These are phyloP conservation scores for Hippophae gyantsensis DNA, from an alignment of 306 rosid genomes.

Conservation along the genomic window DNA sequence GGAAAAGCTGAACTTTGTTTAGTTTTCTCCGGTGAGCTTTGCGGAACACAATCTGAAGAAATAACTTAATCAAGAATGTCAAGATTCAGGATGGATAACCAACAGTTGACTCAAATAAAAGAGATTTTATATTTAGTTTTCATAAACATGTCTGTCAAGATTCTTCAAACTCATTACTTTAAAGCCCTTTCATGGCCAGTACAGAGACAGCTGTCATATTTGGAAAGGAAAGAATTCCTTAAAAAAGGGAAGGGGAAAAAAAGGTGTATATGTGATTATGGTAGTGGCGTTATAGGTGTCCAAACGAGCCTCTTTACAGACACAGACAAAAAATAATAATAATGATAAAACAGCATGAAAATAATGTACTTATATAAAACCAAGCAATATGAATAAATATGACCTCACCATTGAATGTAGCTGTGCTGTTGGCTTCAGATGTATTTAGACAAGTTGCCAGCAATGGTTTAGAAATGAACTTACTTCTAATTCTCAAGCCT, in stretches of 20 bases:
- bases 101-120: not conserved
- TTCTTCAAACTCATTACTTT: too few species aligned
- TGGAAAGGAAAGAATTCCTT: too few species aligned
- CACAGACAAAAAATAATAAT: too few species aligned
- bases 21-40: conserved; percentile 40
- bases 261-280: too few species aligned
- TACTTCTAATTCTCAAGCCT: conserved; percentile 33
- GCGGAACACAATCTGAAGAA: conserved; percentile 34
- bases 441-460: conserved; percentile 48
- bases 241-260: too few species aligned
- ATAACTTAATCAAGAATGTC: conserved; percentile 25
- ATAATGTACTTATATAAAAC: not conserved
- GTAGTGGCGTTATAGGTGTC: too few species aligned
- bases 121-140: not conserved
- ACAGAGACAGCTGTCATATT: too few species aligned
- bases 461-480: conserved; percentile 33
- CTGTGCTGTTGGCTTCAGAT: conserved; percentile 41
- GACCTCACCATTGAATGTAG: conserved; percentile 52
- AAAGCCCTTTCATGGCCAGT: too few species aligned
- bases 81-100: conserved; percentile 7
- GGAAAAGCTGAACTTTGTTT: conserved; percentile 54
- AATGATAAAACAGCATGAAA: not conserved
- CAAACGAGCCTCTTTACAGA: too few species aligned
- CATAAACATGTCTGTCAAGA: not conserved
- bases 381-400: not conserved